These are phyloP conservation scores for Cucurbita maxima DNA, from an alignment of 306 rosid genomes.

Conservation along the genomic window DNA sequence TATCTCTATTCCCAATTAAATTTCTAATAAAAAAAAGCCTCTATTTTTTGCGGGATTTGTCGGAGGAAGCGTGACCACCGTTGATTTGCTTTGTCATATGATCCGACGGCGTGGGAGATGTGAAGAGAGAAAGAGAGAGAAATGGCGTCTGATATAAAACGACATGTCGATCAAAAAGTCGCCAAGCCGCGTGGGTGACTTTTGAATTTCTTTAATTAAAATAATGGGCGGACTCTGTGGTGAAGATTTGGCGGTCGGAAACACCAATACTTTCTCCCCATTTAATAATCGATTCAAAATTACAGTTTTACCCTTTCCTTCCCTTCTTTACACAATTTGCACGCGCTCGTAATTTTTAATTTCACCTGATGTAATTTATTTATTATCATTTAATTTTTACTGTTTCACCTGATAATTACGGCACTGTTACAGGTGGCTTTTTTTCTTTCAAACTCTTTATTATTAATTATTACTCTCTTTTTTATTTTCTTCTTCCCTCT, in stretches of 20 bases:
- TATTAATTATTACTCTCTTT: not conserved
- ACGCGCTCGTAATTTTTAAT: conserved; percentile 6
- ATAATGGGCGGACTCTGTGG: conserved; percentile 12
- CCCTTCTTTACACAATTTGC: not conserved
- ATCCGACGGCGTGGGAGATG: not conserved
- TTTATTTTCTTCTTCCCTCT: not conserved
- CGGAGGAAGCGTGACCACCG: not conserved
- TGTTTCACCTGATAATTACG: not conserved
- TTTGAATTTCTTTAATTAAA: not conserved
- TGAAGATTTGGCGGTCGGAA: conserved; percentile 53
- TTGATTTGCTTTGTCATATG: not conserved
- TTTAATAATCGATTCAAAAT: too few species aligned
- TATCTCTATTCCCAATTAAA: not conserved
- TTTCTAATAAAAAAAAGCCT: too few species aligned
- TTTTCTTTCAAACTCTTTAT: not conserved
- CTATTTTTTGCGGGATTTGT: not conserved
- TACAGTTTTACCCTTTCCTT: too few species aligned
- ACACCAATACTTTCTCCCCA: not conserved
- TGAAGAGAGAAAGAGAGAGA: not conserved
- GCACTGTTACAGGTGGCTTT: not conserved
- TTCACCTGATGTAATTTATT: not conserved
- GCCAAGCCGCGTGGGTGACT: conserved; percentile 6
- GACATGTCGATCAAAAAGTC: not conserved
- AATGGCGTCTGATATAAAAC: conserved; percentile 10
- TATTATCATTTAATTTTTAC: not conserved